Conservation (phyloP, 495 filamentous ascomycete genomes). For the Hypoxylon rickii region DNA sequence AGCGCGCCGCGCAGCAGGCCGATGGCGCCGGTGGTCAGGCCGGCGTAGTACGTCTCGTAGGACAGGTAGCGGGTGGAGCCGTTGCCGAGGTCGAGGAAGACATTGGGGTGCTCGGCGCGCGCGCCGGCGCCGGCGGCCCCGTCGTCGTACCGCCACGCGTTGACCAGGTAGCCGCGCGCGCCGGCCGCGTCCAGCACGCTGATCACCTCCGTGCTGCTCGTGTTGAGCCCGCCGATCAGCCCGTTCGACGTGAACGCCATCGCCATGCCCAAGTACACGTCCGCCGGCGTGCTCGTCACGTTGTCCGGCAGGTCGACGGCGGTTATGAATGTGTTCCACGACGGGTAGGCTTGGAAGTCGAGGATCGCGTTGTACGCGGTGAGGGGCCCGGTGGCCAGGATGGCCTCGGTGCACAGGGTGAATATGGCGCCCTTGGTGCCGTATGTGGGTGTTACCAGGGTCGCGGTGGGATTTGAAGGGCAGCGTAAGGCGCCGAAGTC, state of each 20-base stretch:
- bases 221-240: conserved; percentile 32
- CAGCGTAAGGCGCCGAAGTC: conserved; percentile 22
- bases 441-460: conserved; percentile 35
- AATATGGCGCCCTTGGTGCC: conserved; percentile 35
- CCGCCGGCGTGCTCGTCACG: conserved; percentile 27
- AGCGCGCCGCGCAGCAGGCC: conserved; percentile 22
- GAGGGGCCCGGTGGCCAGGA: conserved; percentile 11
- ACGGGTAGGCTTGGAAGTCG: conserved; percentile 30
- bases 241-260: conserved; percentile 37
- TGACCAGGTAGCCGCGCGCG: conserved; percentile 12
- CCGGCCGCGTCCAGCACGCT: conserved; percentile 21
- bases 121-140: conserved; percentile 17
- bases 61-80: conserved; percentile 31
- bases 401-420: conserved; percentile 34
- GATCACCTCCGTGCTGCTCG: conserved; percentile 35
- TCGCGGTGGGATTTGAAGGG: conserved; percentile 2
- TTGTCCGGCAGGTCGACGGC: conserved; percentile 31
- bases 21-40: conserved; percentile 20
- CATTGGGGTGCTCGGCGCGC: conserved; percentile 26
- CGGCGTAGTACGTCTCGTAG: conserved; percentile 40
- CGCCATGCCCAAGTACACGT: conserved; percentile 31
- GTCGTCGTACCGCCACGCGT: conserved; percentile 31
- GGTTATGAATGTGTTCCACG: conserved; percentile 38
- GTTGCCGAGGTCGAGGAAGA: conserved; percentile 22
- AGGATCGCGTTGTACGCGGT: conserved; percentile 24